Evolutionary conservation across 176 grass and related monocot genomes (phyloP), one percentile per base, ranked within the genome.

Genomic region (Oryza nivara): DNA sequence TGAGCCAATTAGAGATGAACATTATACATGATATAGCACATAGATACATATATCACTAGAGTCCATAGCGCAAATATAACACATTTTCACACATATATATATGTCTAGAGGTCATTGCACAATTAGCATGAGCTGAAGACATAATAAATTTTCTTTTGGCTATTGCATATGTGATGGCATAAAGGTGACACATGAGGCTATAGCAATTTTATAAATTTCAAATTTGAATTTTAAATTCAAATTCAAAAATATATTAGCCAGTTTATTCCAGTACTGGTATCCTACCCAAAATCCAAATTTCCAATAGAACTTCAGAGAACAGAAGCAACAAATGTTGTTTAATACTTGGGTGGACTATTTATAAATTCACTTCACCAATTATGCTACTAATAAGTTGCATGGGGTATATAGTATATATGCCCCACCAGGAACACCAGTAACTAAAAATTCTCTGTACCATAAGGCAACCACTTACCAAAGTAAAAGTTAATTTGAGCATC

Each of bases 401-500:
- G 26, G 5, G 7, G 45, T n/a, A 47, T 41, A 41, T 41, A 41
- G 40, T 0, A 13, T 65, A 23, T 32, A 68, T 13, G 48, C 13
- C 32, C 40, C 28, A 74, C 4, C 20, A 44, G 10, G 11, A 66
- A 35, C 9, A 67, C 46, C 9, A 28, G 7, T 48, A 64, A 35
- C 26, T 19, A 36, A 19, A 11, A 40, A 5, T 64, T 47, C 6
- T 72, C 13, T 67, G 41, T 67, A 67, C n/a, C 30, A 3, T 78
- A 78, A 61, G 56, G 56, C 20, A 22, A n/a, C 20, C 7, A 9
- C 20, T 61, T 61, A 61, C 56, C 3, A 61, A 61, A 70, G 7
- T 77, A 32, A 70, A 85, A n/a, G 12, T 43, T 85, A n/a, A 60
- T 61, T 68, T 52, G 30, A 46, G 68, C n/a, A 44, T 72, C 23